phyloP scores from a whole-genome alignment of 176 grass and related monocot species.

The Carex littledalei region DNA sequence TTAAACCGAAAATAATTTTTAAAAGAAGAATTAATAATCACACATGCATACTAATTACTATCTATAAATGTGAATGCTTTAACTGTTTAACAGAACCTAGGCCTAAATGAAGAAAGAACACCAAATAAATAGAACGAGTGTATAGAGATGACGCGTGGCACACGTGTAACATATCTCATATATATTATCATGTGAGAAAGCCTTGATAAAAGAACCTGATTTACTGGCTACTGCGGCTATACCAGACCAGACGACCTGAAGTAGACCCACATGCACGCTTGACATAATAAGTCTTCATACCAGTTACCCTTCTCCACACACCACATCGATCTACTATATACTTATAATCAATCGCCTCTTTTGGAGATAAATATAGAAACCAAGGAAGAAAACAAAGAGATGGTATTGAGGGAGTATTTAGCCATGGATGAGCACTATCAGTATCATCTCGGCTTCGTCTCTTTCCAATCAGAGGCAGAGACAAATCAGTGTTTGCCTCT shows the following conservation, averaged over 20 bases:
- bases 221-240: background rate
- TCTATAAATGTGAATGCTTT: too few species aligned
- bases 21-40: too few species aligned
- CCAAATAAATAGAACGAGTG: background rate
- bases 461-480: background rate
- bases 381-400: background rate
- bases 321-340: background rate
- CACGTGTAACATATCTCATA: background rate
- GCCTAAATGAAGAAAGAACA: background rate
- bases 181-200: conserved; percentile 8
- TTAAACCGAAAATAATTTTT: too few species aligned
- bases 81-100: too few species aligned
- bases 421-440: conserved; percentile 15
- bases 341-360: background rate
- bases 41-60: too few species aligned
- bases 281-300: conserved; percentile 24
- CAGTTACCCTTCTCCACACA: conserved; percentile 17
- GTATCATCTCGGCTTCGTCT: conserved; percentile 4
- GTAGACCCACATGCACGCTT: conserved; percentile 1
- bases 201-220: background rate
- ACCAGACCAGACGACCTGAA: conserved; percentile 1
- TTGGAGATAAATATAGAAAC: background rate
- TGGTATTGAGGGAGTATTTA: conserved; percentile 7
- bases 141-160: background rate
- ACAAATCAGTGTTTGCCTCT: conserved; percentile 54